These are phyloP conservation scores for Ophiorrhiza pumila DNA, from an alignment of 257 asterid genomes.

Conservation along the genomic window DNA sequence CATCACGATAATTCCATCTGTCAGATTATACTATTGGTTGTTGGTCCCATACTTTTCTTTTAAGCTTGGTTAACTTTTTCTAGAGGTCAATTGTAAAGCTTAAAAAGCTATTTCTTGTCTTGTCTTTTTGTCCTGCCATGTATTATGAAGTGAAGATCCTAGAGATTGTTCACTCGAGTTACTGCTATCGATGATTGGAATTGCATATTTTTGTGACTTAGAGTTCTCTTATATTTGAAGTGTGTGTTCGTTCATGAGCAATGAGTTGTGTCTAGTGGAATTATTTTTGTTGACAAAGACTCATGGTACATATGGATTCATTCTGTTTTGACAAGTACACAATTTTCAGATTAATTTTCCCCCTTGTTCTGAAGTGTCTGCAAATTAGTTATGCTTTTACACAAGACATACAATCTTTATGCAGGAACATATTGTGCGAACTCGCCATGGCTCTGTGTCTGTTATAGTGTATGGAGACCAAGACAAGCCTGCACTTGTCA, in stretches of 20 bases:
- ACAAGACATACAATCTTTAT: background rate
- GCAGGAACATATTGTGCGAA: constrained; percentile 82
- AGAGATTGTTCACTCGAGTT: background rate
- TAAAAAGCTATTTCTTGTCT: constrained; percentile 16
- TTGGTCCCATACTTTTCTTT: constrained; percentile 24
- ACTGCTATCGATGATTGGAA: background rate
- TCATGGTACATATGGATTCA: constrained; percentile 5
- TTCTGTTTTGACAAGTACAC: background rate
- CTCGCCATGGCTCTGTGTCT: constrained; percentile 74
- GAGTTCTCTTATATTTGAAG: background rate
- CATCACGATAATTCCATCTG: constrained; percentile 18
- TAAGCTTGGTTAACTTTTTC: constrained; percentile 14
- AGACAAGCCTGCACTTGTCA: constrained; percentile 88
- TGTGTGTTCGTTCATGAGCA: background rate
- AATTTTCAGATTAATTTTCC: background rate
- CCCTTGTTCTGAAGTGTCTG: background rate
- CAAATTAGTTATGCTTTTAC: background rate
- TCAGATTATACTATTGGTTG: constrained; percentile 12
- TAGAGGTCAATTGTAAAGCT: constrained; percentile 11
- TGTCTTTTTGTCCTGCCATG: constrained; percentile 10
- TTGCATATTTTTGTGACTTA: background rate
- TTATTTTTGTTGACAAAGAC: background rate
- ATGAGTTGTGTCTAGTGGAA: background rate
- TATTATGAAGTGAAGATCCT: constrained; percentile 4
- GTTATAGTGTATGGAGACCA: constrained; percentile 85